phyloP scores from a whole-genome alignment of 2,329 filamentous ascomycete genomes.

The Fusarium goolgardi region DNA sequence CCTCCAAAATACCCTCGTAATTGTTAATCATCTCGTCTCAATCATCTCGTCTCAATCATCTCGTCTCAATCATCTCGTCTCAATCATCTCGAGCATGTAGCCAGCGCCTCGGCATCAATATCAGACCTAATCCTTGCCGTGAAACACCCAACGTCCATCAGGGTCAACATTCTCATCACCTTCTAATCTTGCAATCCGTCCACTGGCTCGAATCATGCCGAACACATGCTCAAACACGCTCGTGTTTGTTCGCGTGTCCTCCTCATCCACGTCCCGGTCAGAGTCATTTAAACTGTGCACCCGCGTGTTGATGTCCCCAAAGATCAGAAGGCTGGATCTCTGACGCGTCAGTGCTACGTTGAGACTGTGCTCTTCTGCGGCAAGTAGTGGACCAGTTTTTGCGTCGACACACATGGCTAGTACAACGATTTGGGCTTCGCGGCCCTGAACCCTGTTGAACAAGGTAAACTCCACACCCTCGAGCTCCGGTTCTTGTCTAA shows the following conservation, averaged over 20 bases:
- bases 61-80: neutral
- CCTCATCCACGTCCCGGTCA: no score
- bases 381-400: neutral
- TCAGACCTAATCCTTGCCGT: neutral
- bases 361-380: rapidly evolving
- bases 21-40: neutral
- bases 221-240: neutral
- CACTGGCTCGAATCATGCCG: neutral
- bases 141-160: neutral
- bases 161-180: neutral
- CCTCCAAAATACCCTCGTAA: neutral
- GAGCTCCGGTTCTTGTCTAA: neutral
- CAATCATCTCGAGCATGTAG: neutral
- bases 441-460: conserved; percentile 1
- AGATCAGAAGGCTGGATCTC: conserved; percentile 3
- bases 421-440: neutral
- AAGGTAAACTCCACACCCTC: neutral
- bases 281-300: no score
- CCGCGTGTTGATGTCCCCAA: neutral
- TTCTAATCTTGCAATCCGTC: neutral
- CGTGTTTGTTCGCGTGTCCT: neutral
- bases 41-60: neutral
- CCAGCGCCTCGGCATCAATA: neutral
- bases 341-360: conserved; percentile 14
- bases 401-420: neutral